A percentile compares a stretch with the other conserved stretches of the same genome.
These are phyloP conservation scores for Eucalyptus erythrocorys DNA, from an alignment of 345 rosid genomes.

Conservation along the genomic window DNA sequence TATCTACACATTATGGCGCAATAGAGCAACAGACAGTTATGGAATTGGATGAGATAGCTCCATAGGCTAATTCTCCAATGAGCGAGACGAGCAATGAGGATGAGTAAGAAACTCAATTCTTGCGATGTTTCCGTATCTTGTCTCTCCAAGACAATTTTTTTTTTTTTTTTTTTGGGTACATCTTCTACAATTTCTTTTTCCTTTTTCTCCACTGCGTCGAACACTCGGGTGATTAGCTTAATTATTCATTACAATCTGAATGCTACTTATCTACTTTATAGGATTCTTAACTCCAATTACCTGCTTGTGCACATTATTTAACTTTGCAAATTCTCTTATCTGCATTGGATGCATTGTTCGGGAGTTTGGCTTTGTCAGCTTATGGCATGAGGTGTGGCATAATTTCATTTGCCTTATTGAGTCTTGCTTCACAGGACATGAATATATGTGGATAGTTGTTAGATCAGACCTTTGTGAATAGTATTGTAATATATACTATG, in stretches of 20 bases:
- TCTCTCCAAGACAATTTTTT: not conserved
- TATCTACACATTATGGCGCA: not conserved
- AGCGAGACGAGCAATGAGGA: not conserved
- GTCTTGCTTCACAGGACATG: not conserved
- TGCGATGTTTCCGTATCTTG: not conserved
- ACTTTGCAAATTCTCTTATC: too few species aligned
- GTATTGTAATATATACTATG: too few species aligned
- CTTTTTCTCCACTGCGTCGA: too few species aligned
- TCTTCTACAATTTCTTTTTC: not conserved
- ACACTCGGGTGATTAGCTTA: too few species aligned
- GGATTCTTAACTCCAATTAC: too few species aligned
- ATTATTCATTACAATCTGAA: too few species aligned
- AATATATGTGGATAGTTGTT: too few species aligned
- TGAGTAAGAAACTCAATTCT: not conserved
- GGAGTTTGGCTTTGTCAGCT: not conserved
- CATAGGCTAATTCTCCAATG: not conserved
- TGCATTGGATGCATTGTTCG: not conserved
- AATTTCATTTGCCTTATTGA: not conserved
- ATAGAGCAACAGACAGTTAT: not conserved
- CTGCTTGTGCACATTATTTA: too few species aligned
- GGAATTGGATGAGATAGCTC: not conserved
- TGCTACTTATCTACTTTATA: too few species aligned
- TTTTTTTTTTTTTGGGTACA: not conserved
- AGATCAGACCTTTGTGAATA: too few species aligned
- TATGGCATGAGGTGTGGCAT: not conserved